These are phyloP conservation scores for Verbascum thapsus DNA, from an alignment of 257 asterid genomes.

Conservation along the genomic window DNA sequence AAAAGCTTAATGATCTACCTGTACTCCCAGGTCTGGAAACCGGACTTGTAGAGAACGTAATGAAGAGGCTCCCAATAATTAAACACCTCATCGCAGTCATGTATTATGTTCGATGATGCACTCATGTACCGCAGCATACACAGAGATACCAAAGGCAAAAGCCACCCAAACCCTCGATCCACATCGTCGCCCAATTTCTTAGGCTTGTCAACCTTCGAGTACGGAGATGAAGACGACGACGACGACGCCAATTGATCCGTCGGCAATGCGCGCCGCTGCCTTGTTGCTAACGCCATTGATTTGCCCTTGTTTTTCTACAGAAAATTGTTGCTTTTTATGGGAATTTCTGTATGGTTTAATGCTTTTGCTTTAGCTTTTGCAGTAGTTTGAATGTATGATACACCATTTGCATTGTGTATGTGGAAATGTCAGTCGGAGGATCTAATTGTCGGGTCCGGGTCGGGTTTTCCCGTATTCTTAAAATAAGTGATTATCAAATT, in stretches of 20 bases:
- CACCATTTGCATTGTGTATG: background rate
- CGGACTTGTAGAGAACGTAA: constrained; percentile 84
- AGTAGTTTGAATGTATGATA: no score
- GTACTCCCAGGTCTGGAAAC: constrained; percentile 99
- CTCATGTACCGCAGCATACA: constrained; percentile 85
- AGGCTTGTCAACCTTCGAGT: constrained; percentile 84
- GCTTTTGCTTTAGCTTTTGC: constrained; percentile 22
- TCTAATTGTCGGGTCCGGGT: background rate
- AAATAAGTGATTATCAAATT: no score
- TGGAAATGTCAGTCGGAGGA: constrained; percentile 26
- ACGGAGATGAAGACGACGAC: constrained; percentile 49
- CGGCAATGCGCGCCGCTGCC: constrained; percentile 83
- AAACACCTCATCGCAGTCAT: constrained; percentile 97
- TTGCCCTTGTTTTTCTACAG: constrained; percentile 21
- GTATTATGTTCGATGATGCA: constrained; percentile 88
- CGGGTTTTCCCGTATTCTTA: no score
- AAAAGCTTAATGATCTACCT: constrained; percentile 45
- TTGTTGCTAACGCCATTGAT: constrained; percentile 59
- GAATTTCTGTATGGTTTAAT: constrained; percentile 10
- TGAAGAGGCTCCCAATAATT: constrained; percentile 99
- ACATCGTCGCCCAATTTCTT: constrained; percentile 47
- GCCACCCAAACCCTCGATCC: constrained; percentile 71
- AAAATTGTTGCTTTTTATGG: constrained; percentile 3
- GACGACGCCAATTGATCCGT: constrained; percentile 45
- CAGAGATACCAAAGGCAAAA: constrained; percentile 67